These are phyloP conservation scores for Phytophthora vignae DNA, from an alignment of 352 stramenopile species.

Conservation along the genomic window DNA sequence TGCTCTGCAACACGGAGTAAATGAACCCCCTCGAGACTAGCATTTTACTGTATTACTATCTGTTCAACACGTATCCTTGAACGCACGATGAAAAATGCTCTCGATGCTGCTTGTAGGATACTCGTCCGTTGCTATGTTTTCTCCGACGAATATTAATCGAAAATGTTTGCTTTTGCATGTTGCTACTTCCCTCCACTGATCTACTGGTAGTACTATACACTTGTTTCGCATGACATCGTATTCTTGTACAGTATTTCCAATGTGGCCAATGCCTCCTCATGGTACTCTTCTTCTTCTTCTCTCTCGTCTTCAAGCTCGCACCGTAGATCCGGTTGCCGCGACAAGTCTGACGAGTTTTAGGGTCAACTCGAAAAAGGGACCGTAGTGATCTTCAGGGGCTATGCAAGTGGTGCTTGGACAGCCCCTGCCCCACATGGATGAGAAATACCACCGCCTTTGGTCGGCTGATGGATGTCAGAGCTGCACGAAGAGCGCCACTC, in stretches of 20 bases:
- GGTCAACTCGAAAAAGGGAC: slow-evolving; percentile 12
- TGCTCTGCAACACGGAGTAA: slow-evolving; percentile 97
- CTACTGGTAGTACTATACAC: too few species aligned
- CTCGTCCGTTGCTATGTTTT: too few species aligned
- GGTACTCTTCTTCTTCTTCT: too few species aligned
- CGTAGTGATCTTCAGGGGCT: slow-evolving; percentile 15
- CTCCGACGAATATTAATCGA: too few species aligned
- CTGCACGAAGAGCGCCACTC: neutral
- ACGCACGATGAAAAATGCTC: neutral
- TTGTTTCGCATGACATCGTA: too few species aligned
- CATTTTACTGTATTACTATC: neutral
- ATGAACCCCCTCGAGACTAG: neutral
- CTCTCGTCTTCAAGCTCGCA: too few species aligned
- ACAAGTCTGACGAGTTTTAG: slow-evolving; percentile 31
- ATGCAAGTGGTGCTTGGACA: slow-evolving; percentile 23
- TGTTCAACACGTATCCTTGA: slow-evolving; percentile 36
- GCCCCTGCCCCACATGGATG: slow-evolving; percentile 23
- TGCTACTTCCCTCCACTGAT: too few species aligned
- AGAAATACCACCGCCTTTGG: slow-evolving; percentile 25
- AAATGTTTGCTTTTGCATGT: too few species aligned
- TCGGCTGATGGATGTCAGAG: slow-evolving; percentile 23
- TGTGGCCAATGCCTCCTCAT: too few species aligned
- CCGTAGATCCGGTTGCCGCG: slow-evolving; percentile 26
- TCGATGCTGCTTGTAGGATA: too few species aligned
- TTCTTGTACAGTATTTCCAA: too few species aligned